These are phyloP conservation scores for Tylopilus vinaceipallidus DNA, from an alignment of 768 basidiomycete species.

Conservation along the genomic window DNA sequence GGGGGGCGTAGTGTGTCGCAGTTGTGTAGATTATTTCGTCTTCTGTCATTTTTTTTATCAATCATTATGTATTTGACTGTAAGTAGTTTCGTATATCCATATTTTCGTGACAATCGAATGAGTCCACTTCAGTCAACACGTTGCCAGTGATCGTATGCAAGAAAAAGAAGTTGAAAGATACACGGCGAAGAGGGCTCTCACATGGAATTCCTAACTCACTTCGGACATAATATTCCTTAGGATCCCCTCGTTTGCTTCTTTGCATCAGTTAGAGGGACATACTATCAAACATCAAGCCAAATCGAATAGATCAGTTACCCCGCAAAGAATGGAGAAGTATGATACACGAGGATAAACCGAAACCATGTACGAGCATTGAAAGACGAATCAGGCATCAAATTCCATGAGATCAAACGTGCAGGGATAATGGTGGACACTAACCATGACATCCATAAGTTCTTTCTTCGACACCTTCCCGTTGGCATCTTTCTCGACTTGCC, in stretches of 20 bases:
- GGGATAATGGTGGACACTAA: conserved; percentile 35
- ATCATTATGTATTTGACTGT: conserved; percentile 10
- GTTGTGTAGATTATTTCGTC: neutral
- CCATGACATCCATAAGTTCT: conserved; percentile 78
- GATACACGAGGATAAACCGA: neutral
- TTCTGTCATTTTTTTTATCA: conserved; percentile 12
- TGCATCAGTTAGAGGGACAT: conserved; percentile 68
- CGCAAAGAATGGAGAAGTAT: neutral
- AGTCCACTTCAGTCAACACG: neutral
- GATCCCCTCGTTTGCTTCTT: conserved; percentile 39
- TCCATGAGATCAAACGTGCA: conserved; percentile 7
- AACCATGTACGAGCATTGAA: neutral
- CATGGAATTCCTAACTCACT: no score
- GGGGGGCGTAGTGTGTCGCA: no score
- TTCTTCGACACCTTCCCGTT: conserved; percentile 63
- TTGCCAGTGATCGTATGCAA: no score
- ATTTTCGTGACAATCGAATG: no score
- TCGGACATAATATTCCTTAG: no score
- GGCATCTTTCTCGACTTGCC: conserved; percentile 76
- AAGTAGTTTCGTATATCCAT: conserved; percentile 2
- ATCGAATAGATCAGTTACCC: neutral
- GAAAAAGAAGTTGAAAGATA: no score
- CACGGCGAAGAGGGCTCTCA: no score
- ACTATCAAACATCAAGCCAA: conserved; percentile 36
- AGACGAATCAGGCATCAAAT: conserved; percentile 11